Percentiles rank a stretch among this genome's conserved stretches.
Conservation (phyloP, 169 alveolate genomes). For the Blepharisma undulans region DNA sequence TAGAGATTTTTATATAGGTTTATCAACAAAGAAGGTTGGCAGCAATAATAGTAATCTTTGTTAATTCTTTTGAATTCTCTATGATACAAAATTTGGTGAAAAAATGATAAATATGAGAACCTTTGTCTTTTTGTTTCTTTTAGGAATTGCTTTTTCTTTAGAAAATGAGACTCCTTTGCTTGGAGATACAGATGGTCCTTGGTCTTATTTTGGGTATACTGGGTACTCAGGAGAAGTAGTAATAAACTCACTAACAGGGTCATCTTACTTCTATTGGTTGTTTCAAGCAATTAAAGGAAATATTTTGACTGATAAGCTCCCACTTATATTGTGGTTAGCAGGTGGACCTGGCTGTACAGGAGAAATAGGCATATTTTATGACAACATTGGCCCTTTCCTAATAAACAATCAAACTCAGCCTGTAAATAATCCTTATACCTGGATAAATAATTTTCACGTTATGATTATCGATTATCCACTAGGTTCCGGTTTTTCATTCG, state of each 20-base stretch:
- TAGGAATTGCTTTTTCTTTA: too few relatives aligned
- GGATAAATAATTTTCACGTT: slow-evolving; percentile 35
- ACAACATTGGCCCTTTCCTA: slow-evolving; percentile 9
- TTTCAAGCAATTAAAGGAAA: slow-evolving; percentile 23
- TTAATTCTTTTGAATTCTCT: too few relatives aligned
- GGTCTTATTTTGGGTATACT: neutral
- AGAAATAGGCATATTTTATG: slow-evolving; percentile 39
- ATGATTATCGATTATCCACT: slow-evolving; percentile 35
- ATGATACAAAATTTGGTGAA: too few relatives aligned
- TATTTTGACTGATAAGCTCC: slow-evolving; percentile 35
- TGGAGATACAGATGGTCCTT: slow-evolving; percentile 28
- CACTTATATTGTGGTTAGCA: slow-evolving; percentile 56
- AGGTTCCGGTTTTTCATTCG: slow-evolving; percentile 44
- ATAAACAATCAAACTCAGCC: slow-evolving; percentile 8
- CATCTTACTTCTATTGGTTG: slow-evolving; percentile 43
- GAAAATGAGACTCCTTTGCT: too few relatives aligned
- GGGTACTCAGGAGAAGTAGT: slow-evolving; percentile 37
- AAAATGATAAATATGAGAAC: too few relatives aligned
- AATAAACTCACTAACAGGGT: slow-evolving; percentile 26
- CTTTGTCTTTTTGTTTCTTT: too few relatives aligned
- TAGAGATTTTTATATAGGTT: too few relatives aligned
- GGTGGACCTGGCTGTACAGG: slow-evolving; percentile 69
- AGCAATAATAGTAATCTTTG: too few relatives aligned
- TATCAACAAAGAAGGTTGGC: too few relatives aligned
- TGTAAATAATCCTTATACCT: neutral